A percentile compares a stretch with the other conserved stretches of the same genome.
These are phyloP conservation scores for Typha latifolia DNA, from an alignment of 176 grass and related monocot species.

Conservation along the genomic window DNA sequence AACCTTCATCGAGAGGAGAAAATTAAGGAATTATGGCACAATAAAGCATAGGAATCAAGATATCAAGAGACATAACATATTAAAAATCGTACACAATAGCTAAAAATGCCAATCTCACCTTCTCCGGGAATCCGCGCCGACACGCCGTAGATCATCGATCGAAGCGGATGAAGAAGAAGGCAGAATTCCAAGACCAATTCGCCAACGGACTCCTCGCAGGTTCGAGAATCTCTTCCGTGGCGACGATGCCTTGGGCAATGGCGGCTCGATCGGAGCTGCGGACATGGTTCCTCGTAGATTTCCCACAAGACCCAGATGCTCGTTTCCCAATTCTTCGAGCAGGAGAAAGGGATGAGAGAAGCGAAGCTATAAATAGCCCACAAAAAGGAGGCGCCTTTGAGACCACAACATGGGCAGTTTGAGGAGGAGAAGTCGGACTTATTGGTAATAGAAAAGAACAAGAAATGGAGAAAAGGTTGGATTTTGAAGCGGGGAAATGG, in stretches of 20 bases:
- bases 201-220: constrained; percentile 77
- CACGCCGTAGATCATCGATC: constrained; percentile 62
- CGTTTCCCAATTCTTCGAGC: background rate
- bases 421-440: background rate
- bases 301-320: background rate
- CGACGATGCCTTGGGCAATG: background rate
- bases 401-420: background rate
- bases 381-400: background rate
- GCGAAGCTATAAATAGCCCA: no score
- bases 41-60: background rate
- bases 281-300: constrained; percentile 24
- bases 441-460: no score
- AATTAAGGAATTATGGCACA: background rate
- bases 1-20: no score
- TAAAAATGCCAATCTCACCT: constrained; percentile 33
- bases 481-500: constrained; percentile 16
- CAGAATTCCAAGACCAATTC: constrained; percentile 83
- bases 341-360: no score
- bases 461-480: constrained; percentile 28
- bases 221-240: constrained; percentile 32
- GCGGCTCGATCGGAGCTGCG: constrained; percentile 15
- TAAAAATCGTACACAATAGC: constrained; percentile 4
- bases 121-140: constrained; percentile 69
- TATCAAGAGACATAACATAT: background rate
- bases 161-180: constrained; percentile 51